phyloP scores from a whole-genome alignment of 1,139 yeast species.

The Spathaspora sp. region DNA sequence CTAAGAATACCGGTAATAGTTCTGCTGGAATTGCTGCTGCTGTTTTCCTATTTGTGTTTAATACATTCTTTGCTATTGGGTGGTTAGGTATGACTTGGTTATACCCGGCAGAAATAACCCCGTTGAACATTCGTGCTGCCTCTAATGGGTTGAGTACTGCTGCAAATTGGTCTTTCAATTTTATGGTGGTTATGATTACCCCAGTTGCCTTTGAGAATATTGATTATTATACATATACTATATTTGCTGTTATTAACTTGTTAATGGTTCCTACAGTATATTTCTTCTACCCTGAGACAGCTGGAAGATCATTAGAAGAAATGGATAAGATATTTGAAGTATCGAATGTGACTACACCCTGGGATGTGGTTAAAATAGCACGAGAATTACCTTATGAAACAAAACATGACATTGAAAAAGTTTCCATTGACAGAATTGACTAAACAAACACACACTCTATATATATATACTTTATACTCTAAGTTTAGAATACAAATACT shows the following conservation, averaged over 20 bases:
- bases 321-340: conserved; percentile 14
- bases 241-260: conserved; percentile 42
- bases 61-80: conserved; percentile 55
- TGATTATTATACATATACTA: conserved; percentile 25
- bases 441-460: neutral
- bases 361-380: conserved; percentile 7
- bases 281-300: conserved; percentile 46
- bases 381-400: conserved; percentile 3
- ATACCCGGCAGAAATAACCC: conserved; percentile 27
- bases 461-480: neutral
- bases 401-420: conserved; percentile 1
- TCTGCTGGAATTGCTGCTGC: conserved; percentile 46
- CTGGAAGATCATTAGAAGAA: no score
- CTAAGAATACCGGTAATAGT: conserved; percentile 16
- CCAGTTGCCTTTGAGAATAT: no score
- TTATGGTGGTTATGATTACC: no score
- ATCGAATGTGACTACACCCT: conserved; percentile 6
- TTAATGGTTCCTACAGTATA: conserved; percentile 41
- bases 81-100: conserved; percentile 60
- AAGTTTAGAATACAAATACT: conserved; percentile 74
- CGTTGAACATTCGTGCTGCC: no score
- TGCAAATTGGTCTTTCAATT: no score
- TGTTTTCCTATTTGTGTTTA: conserved; percentile 54
- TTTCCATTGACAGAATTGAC: neutral
- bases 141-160: no score